Evolutionary conservation across 345 rosid species (phyloP).

Genomic region (Capsella bursapastoris): DNA sequence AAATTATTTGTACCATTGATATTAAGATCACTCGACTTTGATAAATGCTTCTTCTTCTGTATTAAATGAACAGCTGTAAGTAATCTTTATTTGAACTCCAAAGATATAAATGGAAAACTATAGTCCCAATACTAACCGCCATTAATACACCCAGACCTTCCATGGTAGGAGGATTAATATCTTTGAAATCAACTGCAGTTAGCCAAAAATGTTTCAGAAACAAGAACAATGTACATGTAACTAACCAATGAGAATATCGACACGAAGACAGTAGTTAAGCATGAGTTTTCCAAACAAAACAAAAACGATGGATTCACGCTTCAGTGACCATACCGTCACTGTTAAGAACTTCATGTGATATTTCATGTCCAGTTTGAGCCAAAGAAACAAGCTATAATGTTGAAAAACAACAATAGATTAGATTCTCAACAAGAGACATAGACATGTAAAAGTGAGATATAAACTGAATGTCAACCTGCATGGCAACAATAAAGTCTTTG

Average conservation of each 20-base stretch:
- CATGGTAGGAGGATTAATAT: slow-evolving; percentile 70
- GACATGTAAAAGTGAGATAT: not conserved
- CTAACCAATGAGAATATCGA: slow-evolving; percentile 2
- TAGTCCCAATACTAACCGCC: slow-evolving; percentile 50
- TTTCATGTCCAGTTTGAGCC: slow-evolving; percentile 69
- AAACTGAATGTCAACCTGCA: slow-evolving; percentile 55
- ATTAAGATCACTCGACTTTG: slow-evolving; percentile 55
- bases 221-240: not conserved
- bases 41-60: slow-evolving; percentile 66
- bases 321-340: slow-evolving; percentile 47
- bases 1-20: slow-evolving; percentile 56
- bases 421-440: slow-evolving; percentile 21
- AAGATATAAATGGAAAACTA: not conserved
- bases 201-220: slow-evolving; percentile 11
- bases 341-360: slow-evolving; percentile 59
- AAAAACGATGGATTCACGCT: not conserved
- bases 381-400: slow-evolving; percentile 71
- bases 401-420: slow-evolving; percentile 31
- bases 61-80: slow-evolving; percentile 16
- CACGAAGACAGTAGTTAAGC: slow-evolving; percentile 12
- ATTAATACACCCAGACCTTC: slow-evolving; percentile 68
- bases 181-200: slow-evolving; percentile 64
- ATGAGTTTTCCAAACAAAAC: not conserved
- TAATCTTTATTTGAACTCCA: not conserved
- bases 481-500: slow-evolving; percentile 69